Evolutionary conservation across 1,284 basidiomycete species (phyloP), one percentile per base, ranked within the genome.

Genomic region (Anthracocystis walkeri): DNA sequence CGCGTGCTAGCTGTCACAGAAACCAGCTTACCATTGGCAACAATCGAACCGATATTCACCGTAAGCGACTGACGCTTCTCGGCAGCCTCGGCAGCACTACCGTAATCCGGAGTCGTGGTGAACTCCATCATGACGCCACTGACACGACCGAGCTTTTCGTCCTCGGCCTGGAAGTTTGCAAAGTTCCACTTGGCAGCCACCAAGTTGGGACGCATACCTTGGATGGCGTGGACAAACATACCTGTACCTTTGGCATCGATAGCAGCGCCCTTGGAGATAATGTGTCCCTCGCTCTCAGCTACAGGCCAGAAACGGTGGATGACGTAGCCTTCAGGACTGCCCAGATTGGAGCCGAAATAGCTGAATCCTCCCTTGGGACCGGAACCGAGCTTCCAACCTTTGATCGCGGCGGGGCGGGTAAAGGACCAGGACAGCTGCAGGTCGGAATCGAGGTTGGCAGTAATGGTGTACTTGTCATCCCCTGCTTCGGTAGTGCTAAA

Each of bases 161-260:
- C 65, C 6, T 75, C 42, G 31, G 86, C 86, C 33, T 89, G 88
- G 89, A 99, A 99, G 87, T 93, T 90, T 57, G 89, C 91, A 88
- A 99, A 99, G 88, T 98, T 98, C 97, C 97, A 99, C 23, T 91
- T 88, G 18, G 93, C 88, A 4, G 97, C 97, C 72, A 97, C 90
- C 61, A 95, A 89, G 86, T 99, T 94, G 58, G 95, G 94, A 11
- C 95, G 90, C 94, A 99, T 97, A 81, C 95, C 96, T 86, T 99
- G 97, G 85, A 99, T 96, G 29, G 97, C 96, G 86, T 97, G 93
- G 23, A 97, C 89, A 84, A 97, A 92, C 91, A 95, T 93, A 41
- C 93, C 95, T n/a, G 90, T 88, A 45, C 93, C 95, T 40, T 90
- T 88, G 45, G 91, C 88, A 42, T 90, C 85, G 65, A 90, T 87